Evolutionary conservation across 2,329 filamentous ascomycete genomes (phyloP).

Genomic region (Juglanconis oblonga): DNA sequence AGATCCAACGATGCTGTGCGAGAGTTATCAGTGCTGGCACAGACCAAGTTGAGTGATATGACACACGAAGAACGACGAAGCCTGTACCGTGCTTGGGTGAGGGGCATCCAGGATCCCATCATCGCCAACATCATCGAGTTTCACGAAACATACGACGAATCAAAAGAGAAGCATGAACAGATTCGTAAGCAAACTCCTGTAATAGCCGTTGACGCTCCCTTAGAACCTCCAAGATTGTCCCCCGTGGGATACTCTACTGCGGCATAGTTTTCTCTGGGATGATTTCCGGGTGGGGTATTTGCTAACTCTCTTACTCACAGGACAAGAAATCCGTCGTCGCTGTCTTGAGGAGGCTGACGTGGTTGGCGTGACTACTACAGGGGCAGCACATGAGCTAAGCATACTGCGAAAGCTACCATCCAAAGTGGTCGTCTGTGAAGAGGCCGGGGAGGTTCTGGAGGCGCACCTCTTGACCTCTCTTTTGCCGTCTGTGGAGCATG

Average conservation of each 20-base stretch:
- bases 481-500: conserved; percentile 57
- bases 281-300: not conserved
- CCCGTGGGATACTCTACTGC: too few relatives aligned
- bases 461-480: conserved; percentile 59
- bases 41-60: conserved; percentile 14
- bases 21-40: conserved; percentile 12
- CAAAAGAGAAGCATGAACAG: not conserved
- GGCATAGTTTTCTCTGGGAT: not conserved
- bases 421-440: conserved; percentile 64
- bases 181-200: not conserved
- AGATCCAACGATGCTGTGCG: not conserved
- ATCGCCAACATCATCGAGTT: conserved; percentile 10
- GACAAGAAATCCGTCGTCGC: conserved; percentile 33
- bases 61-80: conserved; percentile 21
- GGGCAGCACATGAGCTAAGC: conserved; percentile 49
- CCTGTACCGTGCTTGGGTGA: conserved; percentile 30
- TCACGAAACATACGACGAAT: conserved; percentile 11
- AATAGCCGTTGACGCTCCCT: not conserved
- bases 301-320: not conserved
- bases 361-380: conserved; percentile 59
- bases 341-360: conserved; percentile 40
- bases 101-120: conserved; percentile 23
- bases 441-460: conserved; percentile 68
- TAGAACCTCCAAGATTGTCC: too few relatives aligned
- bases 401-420: conserved; percentile 45